These are phyloP conservation scores for Crucihimalaya himalaica DNA, from an alignment of 345 rosid species.

Conservation along the genomic window DNA sequence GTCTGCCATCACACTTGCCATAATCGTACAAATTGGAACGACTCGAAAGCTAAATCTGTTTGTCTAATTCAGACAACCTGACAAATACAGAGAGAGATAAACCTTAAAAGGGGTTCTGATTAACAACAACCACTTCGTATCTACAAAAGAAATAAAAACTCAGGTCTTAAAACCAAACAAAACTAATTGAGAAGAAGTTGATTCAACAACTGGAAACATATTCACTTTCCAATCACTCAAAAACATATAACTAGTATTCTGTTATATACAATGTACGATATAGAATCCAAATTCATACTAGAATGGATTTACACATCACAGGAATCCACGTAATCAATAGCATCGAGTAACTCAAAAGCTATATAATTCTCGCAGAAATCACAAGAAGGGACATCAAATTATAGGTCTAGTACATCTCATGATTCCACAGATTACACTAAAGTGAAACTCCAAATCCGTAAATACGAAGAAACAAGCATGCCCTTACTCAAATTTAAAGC, in stretches of 20 bases:
- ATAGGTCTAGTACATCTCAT: not conserved
- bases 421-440: not conserved
- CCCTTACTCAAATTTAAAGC: not conserved
- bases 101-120: not conserved
- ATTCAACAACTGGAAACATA: too few species aligned
- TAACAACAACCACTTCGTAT: not conserved
- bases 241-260: too few species aligned
- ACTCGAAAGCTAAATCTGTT: not conserved
- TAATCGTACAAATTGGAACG: not conserved
- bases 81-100: not conserved
- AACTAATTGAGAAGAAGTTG: too few species aligned
- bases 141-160: not conserved
- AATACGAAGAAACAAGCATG: not conserved
- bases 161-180: too few species aligned
- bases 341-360: too few species aligned
- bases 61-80: not conserved
- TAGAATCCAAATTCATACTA: too few species aligned
- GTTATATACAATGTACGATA: too few species aligned
- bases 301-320: too few species aligned
- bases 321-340: too few species aligned
- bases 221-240: too few species aligned
- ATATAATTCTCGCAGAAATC: too few species aligned
- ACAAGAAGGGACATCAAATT: not conserved
- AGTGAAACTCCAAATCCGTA: constrained; percentile 24
- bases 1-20: constrained; percentile 37